Evolutionary conservation across 2,329 filamentous ascomycete genomes (phyloP).

Genomic region (Calonectria hawksworthii): DNA sequence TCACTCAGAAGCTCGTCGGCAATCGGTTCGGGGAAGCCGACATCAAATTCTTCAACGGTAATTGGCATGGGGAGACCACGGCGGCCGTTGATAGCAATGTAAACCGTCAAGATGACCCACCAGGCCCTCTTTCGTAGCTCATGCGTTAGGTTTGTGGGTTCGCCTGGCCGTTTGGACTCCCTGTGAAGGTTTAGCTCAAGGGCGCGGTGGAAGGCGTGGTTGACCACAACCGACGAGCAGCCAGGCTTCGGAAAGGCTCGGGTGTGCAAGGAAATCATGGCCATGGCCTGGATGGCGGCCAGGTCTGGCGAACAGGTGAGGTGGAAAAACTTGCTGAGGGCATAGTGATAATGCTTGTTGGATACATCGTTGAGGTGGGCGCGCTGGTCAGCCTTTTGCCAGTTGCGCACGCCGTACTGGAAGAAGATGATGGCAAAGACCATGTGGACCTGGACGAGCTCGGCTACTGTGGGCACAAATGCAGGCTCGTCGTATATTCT

Average conservation of each 20-base stretch:
- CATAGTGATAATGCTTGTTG: slow-evolving; percentile 84
- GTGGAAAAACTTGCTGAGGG: slow-evolving; percentile 77
- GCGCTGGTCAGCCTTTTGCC: slow-evolving; percentile 66
- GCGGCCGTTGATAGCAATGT: slow-evolving; percentile 79
- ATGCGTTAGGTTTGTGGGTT: slow-evolving; percentile 71
- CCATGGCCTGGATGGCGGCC: slow-evolving; percentile 79
- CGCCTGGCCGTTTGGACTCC: slow-evolving; percentile 67
- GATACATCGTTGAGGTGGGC: slow-evolving; percentile 73
- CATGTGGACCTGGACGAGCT: slow-evolving; percentile 82
- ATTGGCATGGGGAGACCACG: slow-evolving; percentile 84
- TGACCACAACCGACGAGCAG: slow-evolving; percentile 77
- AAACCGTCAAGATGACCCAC: slow-evolving; percentile 78
- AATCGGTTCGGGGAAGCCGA: slow-evolving; percentile 80
- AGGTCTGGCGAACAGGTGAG: slow-evolving; percentile 73
- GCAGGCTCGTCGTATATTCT: slow-evolving; percentile 78
- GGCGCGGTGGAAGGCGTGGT: slow-evolving; percentile 75
- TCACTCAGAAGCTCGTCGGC: slow-evolving; percentile 79
- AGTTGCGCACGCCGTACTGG: slow-evolving; percentile 81
- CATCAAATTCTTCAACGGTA: slow-evolving; percentile 81
- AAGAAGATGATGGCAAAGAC: slow-evolving; percentile 84
- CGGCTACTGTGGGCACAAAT: slow-evolving; percentile 73
- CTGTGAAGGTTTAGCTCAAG: slow-evolving; percentile 84
- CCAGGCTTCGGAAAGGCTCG: slow-evolving; percentile 86
- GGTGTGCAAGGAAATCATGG: slow-evolving; percentile 79
- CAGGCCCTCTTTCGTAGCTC: slow-evolving; percentile 85